These are phyloP conservation scores for Smallanthus sonchifolius DNA, from an alignment of 129 eudicot species.

Conservation along the genomic window DNA sequence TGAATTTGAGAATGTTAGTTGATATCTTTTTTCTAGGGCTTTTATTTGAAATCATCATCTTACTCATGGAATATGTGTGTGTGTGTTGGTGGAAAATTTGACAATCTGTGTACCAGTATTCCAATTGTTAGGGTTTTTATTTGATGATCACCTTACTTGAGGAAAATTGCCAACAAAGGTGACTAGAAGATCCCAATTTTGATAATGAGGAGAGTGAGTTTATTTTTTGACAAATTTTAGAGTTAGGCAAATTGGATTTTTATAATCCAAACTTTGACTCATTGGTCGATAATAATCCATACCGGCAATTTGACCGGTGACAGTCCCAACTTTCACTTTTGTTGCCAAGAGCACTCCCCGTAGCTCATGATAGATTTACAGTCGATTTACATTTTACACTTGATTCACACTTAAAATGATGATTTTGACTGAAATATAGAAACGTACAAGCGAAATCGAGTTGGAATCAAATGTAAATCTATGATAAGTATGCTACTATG, in stretches of 20 bases:
- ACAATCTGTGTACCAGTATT: neutral
- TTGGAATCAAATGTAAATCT: no score
- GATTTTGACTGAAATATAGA: no score
- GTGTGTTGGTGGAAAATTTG: neutral
- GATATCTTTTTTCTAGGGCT: neutral
- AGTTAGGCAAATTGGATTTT: neutral
- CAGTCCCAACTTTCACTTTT: no score
- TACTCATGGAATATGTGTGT: neutral
- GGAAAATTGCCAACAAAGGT: neutral
- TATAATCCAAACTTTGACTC: no score
- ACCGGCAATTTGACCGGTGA: no score
- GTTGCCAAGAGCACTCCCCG: no score
- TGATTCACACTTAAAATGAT: no score
- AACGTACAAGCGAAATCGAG: no score
- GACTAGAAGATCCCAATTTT: neutral
- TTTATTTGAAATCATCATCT: neutral
- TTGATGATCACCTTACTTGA: neutral
- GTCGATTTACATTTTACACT: no score
- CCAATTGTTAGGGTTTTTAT: slow-evolving; percentile 2
- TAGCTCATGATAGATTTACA: no score
- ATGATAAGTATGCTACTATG: no score
- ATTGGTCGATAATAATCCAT: no score
- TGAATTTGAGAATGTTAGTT: neutral
- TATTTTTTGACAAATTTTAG: neutral
- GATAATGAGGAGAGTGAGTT: neutral